Conservation (phyloP, 116 monocot genomes). For the Phalaenopsis hybrid region DNA sequence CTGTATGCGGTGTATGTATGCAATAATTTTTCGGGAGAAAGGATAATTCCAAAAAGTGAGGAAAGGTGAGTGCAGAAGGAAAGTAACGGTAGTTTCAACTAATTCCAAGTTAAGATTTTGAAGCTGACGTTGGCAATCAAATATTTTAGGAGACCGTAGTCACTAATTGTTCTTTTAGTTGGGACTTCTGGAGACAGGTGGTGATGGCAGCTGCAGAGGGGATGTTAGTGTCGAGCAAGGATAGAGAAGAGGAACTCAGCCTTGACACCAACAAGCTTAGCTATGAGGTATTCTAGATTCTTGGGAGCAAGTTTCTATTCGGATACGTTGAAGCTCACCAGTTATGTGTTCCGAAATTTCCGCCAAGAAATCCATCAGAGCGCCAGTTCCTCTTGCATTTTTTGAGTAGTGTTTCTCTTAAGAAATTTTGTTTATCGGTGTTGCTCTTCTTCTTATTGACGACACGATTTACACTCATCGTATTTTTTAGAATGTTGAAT, state of each 20-base stretch:
- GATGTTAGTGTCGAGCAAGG: constrained; percentile 26
- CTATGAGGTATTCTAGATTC: constrained; percentile 90
- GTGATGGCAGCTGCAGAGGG: constrained; percentile 22
- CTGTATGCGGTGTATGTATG: too few relatives aligned
- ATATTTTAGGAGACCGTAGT: not conserved
- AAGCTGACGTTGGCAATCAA: not conserved
- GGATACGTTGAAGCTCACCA: constrained; percentile 58
- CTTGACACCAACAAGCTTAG: constrained; percentile 76
- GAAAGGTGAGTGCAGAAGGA: not conserved
- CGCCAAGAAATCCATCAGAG: too few relatives aligned
- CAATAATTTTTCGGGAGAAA: too few relatives aligned
- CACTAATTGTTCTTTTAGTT: too few relatives aligned
- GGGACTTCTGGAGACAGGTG: not conserved
- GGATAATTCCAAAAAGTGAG: too few relatives aligned
- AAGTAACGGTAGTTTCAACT: not conserved
- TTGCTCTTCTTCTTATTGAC: too few relatives aligned
- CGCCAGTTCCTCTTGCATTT: too few relatives aligned
- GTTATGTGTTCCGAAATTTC: constrained; percentile 23
- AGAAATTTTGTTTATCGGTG: too few relatives aligned
- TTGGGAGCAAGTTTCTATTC: constrained; percentile 88
- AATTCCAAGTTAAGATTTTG: not conserved
- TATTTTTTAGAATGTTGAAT: too few relatives aligned
- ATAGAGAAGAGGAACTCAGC: constrained; percentile 24
- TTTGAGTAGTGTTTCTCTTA: too few relatives aligned
- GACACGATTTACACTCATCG: too few relatives aligned